Conservation (phyloP, 495 filamentous ascomycete species). For the Neurospora cerealis region DNA sequence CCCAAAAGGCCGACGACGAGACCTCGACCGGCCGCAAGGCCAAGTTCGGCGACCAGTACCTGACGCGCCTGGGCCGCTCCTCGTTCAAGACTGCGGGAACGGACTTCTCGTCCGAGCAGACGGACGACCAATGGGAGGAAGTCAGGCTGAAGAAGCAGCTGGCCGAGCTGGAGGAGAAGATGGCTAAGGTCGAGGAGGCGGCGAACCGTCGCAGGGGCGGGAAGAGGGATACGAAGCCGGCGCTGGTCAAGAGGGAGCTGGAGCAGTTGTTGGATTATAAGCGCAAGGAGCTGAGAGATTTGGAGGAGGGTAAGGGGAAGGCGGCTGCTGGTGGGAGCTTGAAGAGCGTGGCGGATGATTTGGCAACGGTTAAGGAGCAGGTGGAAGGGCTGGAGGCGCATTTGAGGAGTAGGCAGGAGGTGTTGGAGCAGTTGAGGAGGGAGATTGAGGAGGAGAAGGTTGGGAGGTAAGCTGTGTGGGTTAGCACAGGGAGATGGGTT, state of each 20-base stretch:
- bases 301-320: constrained; percentile 66
- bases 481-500: not conserved
- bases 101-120: constrained; percentile 62
- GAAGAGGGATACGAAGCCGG: constrained; percentile 59
- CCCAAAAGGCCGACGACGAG: constrained; percentile 55
- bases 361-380: constrained; percentile 67
- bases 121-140: constrained; percentile 86
- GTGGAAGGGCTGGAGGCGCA: constrained; percentile 60
- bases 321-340: constrained; percentile 50
- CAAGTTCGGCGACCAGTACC: constrained; percentile 94
- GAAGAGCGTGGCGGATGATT: constrained; percentile 53
- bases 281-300: constrained; percentile 52
- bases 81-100: constrained; percentile 73
- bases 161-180: constrained; percentile 73
- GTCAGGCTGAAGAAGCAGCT: constrained; percentile 89
- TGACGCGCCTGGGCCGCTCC: constrained; percentile 71
- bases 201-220: constrained; percentile 45
- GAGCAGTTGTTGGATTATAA: constrained; percentile 83
- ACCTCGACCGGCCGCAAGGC: constrained; percentile 80
- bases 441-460: constrained; percentile 59
- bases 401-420: constrained; percentile 47
- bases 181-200: constrained; percentile 62
- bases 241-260: constrained; percentile 85
- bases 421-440: constrained; percentile 45
- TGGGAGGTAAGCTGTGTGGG: constrained; percentile 18